Evolutionary conservation across 78 protist species (phyloP), one percentile per base, ranked within the genome.

Genomic region (Dictyostelium brefeldianum): DNA sequence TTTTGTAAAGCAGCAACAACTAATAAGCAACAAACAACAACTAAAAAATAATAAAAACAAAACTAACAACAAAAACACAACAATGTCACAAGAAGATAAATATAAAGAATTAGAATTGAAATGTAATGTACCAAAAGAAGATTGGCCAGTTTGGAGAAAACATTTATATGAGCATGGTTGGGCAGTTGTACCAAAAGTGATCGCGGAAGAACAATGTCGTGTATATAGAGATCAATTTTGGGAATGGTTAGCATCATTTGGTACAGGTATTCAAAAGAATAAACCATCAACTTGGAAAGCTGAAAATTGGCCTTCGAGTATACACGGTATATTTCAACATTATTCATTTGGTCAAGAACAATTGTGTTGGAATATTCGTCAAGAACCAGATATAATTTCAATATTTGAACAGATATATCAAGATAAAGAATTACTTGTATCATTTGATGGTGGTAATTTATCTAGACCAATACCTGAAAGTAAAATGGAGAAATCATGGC

Each of bases 61-160:
- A n/a, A n/a, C n/a, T n/a, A n/a, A n/a, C n/a, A n/a, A 36, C 43
- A 36, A 36, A 36, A 36, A 36, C n/a, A 36, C 43, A 36, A 36
- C 2, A 73, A 46, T 73, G 56, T 53, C 41, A 8, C 14, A n/a
- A 17, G 57, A 73, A 17, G 57, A 43, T 7, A 11, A 46, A 73
- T 46, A 46, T 46, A 73, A 73, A n/a, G 36, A 73, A 46, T 27
- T 46, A 73, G 5, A 27, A 81, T 5, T 57, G 27, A 22, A 50
- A 8, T 85, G 92, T 85, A 85, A 85, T 59, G 65, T 27, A n/a
- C 78, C 59, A 31, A 75, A 59, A 59, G 65, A 62, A 5, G 62
- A 74, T 59, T 85, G 92, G 92, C 92, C 92, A 41, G 59, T 74
- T 57, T 85, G 92, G 92, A 15, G 92, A 25, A 75, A 85, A 46